Base-by-base conservation (phyloP, 345 rosid genomes). In the Rhizophora apiculata region DNA sequence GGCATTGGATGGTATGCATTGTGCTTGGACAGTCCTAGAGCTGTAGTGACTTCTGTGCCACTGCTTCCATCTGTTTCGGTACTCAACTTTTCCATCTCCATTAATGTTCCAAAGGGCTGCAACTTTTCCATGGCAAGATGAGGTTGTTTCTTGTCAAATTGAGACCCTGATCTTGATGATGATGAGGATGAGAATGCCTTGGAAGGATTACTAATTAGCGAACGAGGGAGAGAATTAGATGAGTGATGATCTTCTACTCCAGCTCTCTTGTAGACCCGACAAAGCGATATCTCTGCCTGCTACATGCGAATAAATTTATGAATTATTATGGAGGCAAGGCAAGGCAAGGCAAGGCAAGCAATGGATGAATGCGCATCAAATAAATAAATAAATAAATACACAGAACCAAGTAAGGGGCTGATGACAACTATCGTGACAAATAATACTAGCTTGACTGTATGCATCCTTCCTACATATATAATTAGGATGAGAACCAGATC, bases 231-330 rank as follows among this genome's bases (percentile, higher is more conserved):
- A 43, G 49, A 43, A 43, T 43, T 18, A 43, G 49, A 11, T 1
- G 96, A 88, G 8, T 93, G 92, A 69, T 88, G 92, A 74, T 94
- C 98, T 78, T 91, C 98, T 1, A 94, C 95, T 72, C 98, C 98
- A 30, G 96, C 82, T 70, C 98, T 83, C 78, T 91, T 94, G 88
- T 94, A 94, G 27, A 94, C 98, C 4, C 98, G 91, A 68, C 98
- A 94, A 46, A 94, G 86, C 0, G 98, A 94, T 76, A 88, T 94
- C 80, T 94, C 98, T 18, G 86, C 85, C 98, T 91, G 80, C 34
- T 13, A 54, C 21, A 61, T 2, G 29, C 26, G 24, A 21, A 11
- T 6, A 24, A 56, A 56, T 56, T 56, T 10, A n/a, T 3, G 15
- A 56, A 9, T 61, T 60, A 27, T 60, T 70, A 48, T 29, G 19